Base-by-base conservation (phyloP, 306 rosid genomes). In the Begonia masoniana region DNA sequence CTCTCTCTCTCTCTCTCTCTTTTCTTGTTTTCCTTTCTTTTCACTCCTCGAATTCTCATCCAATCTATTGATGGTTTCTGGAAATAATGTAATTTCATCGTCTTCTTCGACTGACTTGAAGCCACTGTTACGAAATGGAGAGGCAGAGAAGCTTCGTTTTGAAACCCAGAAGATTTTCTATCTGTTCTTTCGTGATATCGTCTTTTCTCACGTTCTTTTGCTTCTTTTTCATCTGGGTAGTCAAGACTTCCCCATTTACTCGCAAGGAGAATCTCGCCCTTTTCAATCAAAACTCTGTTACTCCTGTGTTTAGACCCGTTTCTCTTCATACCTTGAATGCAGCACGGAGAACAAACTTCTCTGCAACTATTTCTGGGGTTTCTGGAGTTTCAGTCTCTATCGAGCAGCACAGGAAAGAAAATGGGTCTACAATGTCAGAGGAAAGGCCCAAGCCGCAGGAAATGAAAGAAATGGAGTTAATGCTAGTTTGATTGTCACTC, bases 101-200 rank as follows among this genome's bases (percentile, higher is more conserved):
- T 7, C 7, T 31, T 31, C 8, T 31, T 31, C 39, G 3, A 2
- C 39, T 5, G 0, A 1, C 39, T 6, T 31, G 39, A 31, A 31
- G 39, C 9, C 39, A 4, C 9, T 7, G 39, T 31, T 31, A 31
- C 9, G 1, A 31, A 31, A 76, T 89, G 97, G 95, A 85, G 67
- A 81, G 78, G 52, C 96, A 81, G 57, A 75, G 74, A 72, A 91
- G 94, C 68, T 83, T 85, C 71, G 69, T 83, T 56, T 52, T 85
- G 51, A 85, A 83, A 68, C 88, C 94, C 81, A 75, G 82, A 1
- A 78, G 88, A 68, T 73, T 81, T 47, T 41, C 86, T 61, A 75
- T 91, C 0, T 82, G 78, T 49, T 73, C 85, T 3, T 85, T 83
- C 57, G 76, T 81, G 39, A 75, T 91, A 58, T 71, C 68, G 19